Percentiles rank a stretch among this genome's conserved stretches.
Evolutionary conservation across 345 rosid genomes (phyloP).

Genomic region (Salix brachista): DNA sequence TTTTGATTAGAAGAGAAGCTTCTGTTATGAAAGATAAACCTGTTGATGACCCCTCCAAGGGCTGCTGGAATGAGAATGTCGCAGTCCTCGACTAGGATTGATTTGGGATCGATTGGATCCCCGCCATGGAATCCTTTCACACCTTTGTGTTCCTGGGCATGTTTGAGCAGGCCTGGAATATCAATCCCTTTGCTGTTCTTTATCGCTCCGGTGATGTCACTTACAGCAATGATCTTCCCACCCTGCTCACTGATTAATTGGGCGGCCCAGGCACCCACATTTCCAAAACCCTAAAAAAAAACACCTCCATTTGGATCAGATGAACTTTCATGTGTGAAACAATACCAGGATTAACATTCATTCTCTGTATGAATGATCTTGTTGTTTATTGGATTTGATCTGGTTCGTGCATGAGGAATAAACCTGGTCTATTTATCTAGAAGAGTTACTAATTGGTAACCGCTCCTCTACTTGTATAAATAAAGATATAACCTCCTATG

Average conservation of each 20-base stretch:
- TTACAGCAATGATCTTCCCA: slow-evolving; percentile 78
- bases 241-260: slow-evolving; percentile 67
- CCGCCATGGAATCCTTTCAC: slow-evolving; percentile 73
- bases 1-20: not conserved
- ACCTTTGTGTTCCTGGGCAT: slow-evolving; percentile 59
- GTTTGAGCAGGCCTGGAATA: slow-evolving; percentile 52
- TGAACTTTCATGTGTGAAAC: not conserved
- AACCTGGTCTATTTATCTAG: no score
- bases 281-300: slow-evolving; percentile 73
- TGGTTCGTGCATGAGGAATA: fast-evolving
- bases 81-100: slow-evolving; percentile 72
- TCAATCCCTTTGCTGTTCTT: slow-evolving; percentile 76
- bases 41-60: slow-evolving; percentile 88
- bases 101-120: slow-evolving; percentile 50
- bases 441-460: no score
- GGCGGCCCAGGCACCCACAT: slow-evolving; percentile 98
- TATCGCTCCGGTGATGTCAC: slow-evolving; percentile 84
- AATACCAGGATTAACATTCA: not conserved
- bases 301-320: not conserved
- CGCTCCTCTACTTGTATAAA: no score
- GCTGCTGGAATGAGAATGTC: slow-evolving; percentile 93
- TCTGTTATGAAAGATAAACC: slow-evolving; percentile 31
- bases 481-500: no score
- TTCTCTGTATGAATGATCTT: not conserved
- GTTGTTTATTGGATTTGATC: no score